Base-by-base conservation (phyloP, 306 rosid genomes). In the Corylus americana region DNA sequence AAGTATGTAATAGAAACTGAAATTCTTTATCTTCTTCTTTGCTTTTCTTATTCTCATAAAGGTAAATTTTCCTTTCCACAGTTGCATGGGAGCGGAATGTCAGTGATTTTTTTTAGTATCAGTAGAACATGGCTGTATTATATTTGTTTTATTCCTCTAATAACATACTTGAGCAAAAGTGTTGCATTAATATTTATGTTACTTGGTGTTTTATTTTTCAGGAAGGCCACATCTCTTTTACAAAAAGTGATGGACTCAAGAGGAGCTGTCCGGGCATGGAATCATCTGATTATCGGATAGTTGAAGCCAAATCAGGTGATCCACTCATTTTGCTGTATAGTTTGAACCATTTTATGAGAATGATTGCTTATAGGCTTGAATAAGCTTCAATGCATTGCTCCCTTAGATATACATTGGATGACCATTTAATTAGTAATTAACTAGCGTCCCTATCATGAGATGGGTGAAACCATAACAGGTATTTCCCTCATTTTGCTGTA, bases 261-360 rank as follows among this genome's bases (percentile, higher is more conserved):
- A 83, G 85, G 84, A 82, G 74, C 74, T 82, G 87, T 72, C 87
- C 78, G 72, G 87, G 87, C 74, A 85, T 78, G 37, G 91, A 83
- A 69, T 84, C 85, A 50, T 78, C 93, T 78, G 92, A 87, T 39
- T 85, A 80, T 81, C 89, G 75, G 71, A 75, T 83, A 76, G 74
- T 73, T 71, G 94, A 86, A 84, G 83, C 86, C 74, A 73, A 80
- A 31, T 84, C 92, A 74, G 94, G 97, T 92, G 70, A 83, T 55
- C 58, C 74, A 58, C 78, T 68, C 29, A 42, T 73, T 80, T 71
- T 31, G 66, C 75, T 53, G 64, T 53, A 47, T 59, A 57, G 73
- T 83, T 78, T 61, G 63, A 48, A 61, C 50, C 67, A 29, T 29
- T 27, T 69, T 29, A 17, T 67, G 73, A 51, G 51, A 73, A 69